Base-by-base conservation (phyloP, 2,329 filamentous ascomycete species). In the Sarocladiaceae sp. region DNA sequence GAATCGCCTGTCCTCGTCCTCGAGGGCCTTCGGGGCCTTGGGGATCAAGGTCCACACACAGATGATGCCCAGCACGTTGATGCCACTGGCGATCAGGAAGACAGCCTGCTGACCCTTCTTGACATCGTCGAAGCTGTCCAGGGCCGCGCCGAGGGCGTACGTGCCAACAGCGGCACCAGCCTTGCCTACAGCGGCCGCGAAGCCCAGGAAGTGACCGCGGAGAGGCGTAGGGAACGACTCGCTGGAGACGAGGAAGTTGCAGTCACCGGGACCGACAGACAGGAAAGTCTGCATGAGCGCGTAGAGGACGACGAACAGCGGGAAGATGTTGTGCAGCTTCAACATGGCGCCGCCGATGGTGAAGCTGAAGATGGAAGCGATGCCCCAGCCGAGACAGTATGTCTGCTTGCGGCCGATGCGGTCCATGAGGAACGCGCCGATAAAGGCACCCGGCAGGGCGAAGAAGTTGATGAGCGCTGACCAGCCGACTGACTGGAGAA, bases 151-250 rank as follows among this genome's bases (percentile, higher is more conserved):
- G 52, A 80, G 80, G 2, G 76, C 74, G 52, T 76, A 65, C 0
- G 74, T 78, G 1, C 75, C 76, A n/a, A 79, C 72, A 0, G 75
- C 73, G 0, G 75, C 74, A 1, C 76, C 76, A 1, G 73, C 73
- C 53, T 79, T 79, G 10, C 71, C 72, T n/a, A 71, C 70, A 0
- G 75, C 75, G 0, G 73, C 66, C 0, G 73, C 68, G 48, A 78
- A 65, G 1, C 75, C 76, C 52, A 77, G 66, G 60, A 73, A 76
- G 50, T 77, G 74, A 0, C 75, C 75, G 1, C 75, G 66, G 2
- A 79, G 66, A 0, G 72, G 70, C 0, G 76, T 79, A 0, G 76
- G 74, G 60, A 78, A 79, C 20, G 68, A 74, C 54, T 79, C 75
- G 0, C 72, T 69, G 1, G 72, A 44, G 42, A 44, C n/a, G 18